Evolutionary conservation across 2,329 filamentous ascomycete species (phyloP).

Genomic region (Colletotrichum gigasporum): DNA sequence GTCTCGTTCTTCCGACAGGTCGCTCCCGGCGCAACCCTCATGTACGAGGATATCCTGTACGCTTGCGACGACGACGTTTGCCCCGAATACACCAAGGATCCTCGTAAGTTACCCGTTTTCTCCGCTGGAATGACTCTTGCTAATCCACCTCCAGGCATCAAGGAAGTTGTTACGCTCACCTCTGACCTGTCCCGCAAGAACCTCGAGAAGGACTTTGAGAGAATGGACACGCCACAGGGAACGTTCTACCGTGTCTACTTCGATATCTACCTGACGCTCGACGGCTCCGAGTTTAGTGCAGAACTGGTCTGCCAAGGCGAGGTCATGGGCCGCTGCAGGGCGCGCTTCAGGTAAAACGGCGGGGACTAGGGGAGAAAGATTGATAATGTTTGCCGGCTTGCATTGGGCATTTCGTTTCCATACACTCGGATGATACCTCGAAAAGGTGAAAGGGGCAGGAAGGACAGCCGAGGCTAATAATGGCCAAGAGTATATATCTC

Average conservation of each 20-base stretch:
- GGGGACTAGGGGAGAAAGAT: constrained; percentile 1
- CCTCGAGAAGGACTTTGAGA: constrained; percentile 98
- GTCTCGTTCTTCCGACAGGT: constrained; percentile 99
- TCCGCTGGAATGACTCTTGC: constrained; percentile 18
- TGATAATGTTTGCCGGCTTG: constrained; percentile 18
- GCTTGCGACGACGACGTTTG: constrained; percentile 98
- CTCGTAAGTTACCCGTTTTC: constrained; percentile 75
- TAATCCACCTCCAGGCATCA: constrained; percentile 76
- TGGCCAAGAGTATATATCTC: constrained; percentile 31
- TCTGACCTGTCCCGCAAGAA: constrained; percentile 98
- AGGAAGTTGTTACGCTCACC: constrained; percentile 97
- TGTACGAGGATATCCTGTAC: constrained; percentile 99
- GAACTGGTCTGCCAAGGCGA: constrained; percentile 99
- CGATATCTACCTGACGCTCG: constrained; percentile 89
- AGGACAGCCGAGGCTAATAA: constrained; percentile 30
- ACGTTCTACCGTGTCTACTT: constrained; percentile 90
- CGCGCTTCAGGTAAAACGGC: constrained; percentile 75
- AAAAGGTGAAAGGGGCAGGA: constrained; percentile 26
- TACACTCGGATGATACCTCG: constrained; percentile 35
- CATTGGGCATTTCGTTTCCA: constrained; percentile 30
- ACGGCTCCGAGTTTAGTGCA: constrained; percentile 97
- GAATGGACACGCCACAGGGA: constrained; percentile 98
- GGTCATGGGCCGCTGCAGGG: constrained; percentile 96
- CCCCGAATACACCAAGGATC: constrained; percentile 98
- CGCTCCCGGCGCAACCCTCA: constrained; percentile 93